Percentiles rank a stretch among this genome's conserved stretches.
phyloP scores from a whole-genome alignment of 2,329 filamentous ascomycete genomes.

The Trichoderma sp. region DNA sequence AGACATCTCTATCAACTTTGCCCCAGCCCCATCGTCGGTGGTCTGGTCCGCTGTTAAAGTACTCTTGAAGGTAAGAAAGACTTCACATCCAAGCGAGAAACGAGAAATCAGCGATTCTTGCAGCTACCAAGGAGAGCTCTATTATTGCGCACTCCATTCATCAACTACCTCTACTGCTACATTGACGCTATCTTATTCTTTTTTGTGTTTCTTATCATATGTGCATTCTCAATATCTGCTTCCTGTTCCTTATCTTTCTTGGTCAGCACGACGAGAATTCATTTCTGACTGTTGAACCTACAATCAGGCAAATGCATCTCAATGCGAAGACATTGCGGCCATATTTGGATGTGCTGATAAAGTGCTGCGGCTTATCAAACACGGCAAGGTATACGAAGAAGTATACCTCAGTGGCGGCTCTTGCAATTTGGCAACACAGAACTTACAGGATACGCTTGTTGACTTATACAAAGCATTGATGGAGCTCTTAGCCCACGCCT shows the following conservation, averaged over 20 bases:
- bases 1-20: background rate
- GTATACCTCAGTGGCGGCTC: background rate
- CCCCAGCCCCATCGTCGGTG: background rate
- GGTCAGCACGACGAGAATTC: background rate
- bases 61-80: background rate
- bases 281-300: background rate
- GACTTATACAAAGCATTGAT: conserved; percentile 1
- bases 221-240: background rate
- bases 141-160: background rate
- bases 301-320: background rate
- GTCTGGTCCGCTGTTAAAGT: conserved; percentile 2
- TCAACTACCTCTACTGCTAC: no score
- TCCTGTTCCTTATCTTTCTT: background rate
- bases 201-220: no score
- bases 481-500: conserved; percentile 1
- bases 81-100: background rate
- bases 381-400: background rate
- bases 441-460: background rate
- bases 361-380: background rate
- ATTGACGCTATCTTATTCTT: no score
- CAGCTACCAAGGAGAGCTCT: background rate
- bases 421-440: background rate
- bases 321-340: background rate
- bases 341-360: conserved; percentile 4
- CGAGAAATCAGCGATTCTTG: background rate